These are phyloP conservation scores for Saccharomycopsis sp. DNA, from an alignment of 805 yeast genomes.

Conservation along the genomic window DNA sequence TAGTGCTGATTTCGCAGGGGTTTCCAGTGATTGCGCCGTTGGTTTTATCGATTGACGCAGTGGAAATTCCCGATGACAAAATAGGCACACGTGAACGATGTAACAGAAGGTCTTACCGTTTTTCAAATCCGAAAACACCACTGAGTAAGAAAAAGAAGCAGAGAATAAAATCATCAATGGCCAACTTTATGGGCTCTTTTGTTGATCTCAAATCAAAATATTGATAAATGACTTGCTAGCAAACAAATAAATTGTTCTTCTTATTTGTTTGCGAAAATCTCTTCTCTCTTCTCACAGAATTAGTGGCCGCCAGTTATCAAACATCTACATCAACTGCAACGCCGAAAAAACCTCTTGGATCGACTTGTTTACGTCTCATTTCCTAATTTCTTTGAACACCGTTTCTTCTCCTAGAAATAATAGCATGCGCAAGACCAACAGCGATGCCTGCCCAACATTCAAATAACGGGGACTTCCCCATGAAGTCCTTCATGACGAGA, in stretches of 20 bases:
- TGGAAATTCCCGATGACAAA: not conserved
- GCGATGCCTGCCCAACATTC: not conserved
- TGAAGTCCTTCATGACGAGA: conserved; percentile 20
- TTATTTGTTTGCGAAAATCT: too few species aligned
- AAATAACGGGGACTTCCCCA: conserved; percentile 15
- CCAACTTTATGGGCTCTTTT: not conserved
- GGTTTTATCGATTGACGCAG: not conserved
- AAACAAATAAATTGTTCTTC: too few species aligned
- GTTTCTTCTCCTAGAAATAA: too few species aligned
- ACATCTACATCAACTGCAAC: too few species aligned
- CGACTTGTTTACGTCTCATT: not conserved
- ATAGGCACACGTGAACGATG: not conserved
- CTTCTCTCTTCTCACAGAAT: too few species aligned
- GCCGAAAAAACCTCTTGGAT: not conserved
- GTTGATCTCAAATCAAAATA: not conserved
- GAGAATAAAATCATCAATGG: not conserved
- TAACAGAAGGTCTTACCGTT: not conserved
- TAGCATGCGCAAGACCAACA: not conserved
- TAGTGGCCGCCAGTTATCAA: too few species aligned
- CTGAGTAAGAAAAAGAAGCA: not conserved
- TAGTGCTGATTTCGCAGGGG: not conserved
- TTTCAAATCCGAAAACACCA: not conserved
- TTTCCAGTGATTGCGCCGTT: not conserved
- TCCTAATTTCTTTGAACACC: not conserved
- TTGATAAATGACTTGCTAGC: not conserved